A percentile compares a stretch with the other conserved stretches of the same genome.
These are phyloP conservation scores for Podila epicladia DNA, from an alignment of 192 early-diverging fungal genomes.

Conservation along the genomic window DNA sequence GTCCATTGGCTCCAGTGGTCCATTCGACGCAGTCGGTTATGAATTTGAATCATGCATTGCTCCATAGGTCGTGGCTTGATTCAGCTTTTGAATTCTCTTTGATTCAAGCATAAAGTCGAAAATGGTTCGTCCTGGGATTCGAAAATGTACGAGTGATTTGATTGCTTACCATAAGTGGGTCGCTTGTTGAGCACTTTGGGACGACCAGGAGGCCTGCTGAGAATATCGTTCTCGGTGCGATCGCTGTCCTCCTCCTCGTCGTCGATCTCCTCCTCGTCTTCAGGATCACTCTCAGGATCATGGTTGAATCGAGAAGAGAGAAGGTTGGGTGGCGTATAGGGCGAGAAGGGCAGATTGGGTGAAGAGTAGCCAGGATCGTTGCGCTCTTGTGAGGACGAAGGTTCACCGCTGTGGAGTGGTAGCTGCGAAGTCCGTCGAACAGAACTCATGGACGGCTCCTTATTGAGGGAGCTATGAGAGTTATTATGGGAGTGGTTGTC, in stretches of 20 bases:
- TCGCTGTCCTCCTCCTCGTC: slow-evolving; percentile 47
- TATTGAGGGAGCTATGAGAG: background rate
- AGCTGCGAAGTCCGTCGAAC: background rate
- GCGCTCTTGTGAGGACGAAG: background rate
- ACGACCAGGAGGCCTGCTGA: slow-evolving; percentile 4
- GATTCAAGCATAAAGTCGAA: background rate
- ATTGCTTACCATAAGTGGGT: slow-evolving; percentile 13
- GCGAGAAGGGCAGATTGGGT: slow-evolving; percentile 5
- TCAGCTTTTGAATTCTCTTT: too few species aligned
- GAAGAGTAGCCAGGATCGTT: slow-evolving; percentile 8
- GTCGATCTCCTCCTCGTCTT: slow-evolving; percentile 4
- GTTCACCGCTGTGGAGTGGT: background rate
- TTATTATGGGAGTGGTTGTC: background rate
- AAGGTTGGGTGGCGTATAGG: slow-evolving; percentile 1
- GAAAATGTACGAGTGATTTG: background rate
- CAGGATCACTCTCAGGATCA: slow-evolving; percentile 20
- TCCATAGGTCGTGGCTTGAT: too few species aligned
- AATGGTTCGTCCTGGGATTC: background rate
- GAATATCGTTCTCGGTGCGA: slow-evolving; percentile 41
- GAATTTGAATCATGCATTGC: too few species aligned
- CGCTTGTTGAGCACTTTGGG: slow-evolving; percentile 21
- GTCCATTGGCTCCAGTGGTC: too few species aligned
- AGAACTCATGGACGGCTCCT: slow-evolving; percentile 2
- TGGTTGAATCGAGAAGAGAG: slow-evolving; percentile 40
- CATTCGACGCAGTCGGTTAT: too few species aligned